These are phyloP conservation scores for Xylaria longipes DNA, from an alignment of 495 filamentous ascomycete species.

Conservation along the genomic window DNA sequence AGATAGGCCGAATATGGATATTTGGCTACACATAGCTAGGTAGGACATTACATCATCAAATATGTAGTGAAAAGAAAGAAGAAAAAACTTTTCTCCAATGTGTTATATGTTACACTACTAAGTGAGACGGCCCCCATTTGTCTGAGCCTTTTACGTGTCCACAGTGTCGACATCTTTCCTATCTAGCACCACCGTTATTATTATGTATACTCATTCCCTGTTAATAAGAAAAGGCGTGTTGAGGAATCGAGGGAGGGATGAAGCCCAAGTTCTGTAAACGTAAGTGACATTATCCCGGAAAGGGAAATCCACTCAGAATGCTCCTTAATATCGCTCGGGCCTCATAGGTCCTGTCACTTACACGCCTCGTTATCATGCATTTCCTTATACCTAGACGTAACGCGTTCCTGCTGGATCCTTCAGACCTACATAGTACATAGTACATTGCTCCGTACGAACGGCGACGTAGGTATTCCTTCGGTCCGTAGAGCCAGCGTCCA, in stretches of 20 bases:
- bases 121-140: neutral
- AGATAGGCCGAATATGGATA: neutral
- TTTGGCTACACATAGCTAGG: neutral
- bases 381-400: constrained; percentile 3
- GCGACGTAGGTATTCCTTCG: constrained; percentile 4
- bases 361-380: neutral
- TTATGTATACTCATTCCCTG: neutral
- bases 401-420: constrained; percentile 2
- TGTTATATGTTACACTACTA: neutral
- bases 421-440: constrained; percentile 2
- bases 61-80: neutral
- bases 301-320: neutral
- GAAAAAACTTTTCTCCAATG: neutral
- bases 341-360: neutral
- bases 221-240: neutral
- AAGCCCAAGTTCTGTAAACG: neutral
- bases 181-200: neutral
- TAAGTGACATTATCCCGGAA: neutral
- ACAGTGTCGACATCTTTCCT: neutral
- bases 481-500: neutral
- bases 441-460: too few species aligned
- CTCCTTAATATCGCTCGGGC: constrained; percentile 22
- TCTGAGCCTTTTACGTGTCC: neutral
- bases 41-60: neutral
- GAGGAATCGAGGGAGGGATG: neutral